A percentile compares a stretch with the other conserved stretches of the same genome.
Conservation (phyloP, 2,329 filamentous ascomycete species). For the Escovopsis sp. region DNA sequence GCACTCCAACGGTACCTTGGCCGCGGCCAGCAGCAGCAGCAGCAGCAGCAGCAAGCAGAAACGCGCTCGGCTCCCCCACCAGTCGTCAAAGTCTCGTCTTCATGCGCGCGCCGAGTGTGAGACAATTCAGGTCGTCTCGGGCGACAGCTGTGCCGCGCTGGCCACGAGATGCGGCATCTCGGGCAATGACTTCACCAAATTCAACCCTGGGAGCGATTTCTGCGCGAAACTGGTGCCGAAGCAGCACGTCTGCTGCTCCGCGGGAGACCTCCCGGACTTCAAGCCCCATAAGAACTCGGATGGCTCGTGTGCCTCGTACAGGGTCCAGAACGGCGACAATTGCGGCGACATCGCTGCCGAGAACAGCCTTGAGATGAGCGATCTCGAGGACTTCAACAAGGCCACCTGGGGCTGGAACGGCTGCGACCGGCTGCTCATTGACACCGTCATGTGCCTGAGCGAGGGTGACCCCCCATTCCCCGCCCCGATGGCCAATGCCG, state of each 20-base stretch:
- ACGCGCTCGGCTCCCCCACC: no score
- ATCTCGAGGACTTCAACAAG: constrained; percentile 10
- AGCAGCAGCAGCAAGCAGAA: no score
- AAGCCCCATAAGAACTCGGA: constrained; percentile 14
- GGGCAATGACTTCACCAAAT: constrained; percentile 11
- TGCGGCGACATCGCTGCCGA: constrained; percentile 14
- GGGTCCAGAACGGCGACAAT: constrained; percentile 11
- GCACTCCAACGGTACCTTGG: no score
- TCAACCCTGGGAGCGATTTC: constrained; percentile 11
- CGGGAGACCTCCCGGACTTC: constrained; percentile 14
- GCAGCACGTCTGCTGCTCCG: constrained; percentile 17
- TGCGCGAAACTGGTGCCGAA: constrained; percentile 14
- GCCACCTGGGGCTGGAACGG: constrained; percentile 17
- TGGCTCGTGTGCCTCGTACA: constrained; percentile 16
- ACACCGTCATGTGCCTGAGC: constrained; percentile 20
- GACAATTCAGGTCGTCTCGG: constrained; percentile 2
- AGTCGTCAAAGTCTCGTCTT: no score
- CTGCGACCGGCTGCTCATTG: constrained; percentile 12
- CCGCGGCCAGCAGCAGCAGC: no score
- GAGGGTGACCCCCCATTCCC: constrained; percentile 21
- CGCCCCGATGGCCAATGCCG: constrained; percentile 12
- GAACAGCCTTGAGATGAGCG: background rate
- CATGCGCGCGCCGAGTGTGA: background rate
- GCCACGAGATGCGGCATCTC: constrained; percentile 13
- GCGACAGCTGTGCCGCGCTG: constrained; percentile 13